A percentile compares a stretch with the other conserved stretches of the same genome.
Conservation (phyloP, 2,329 filamentous ascomycete species). For the Parasarocladium wereldwijsianum region DNA sequence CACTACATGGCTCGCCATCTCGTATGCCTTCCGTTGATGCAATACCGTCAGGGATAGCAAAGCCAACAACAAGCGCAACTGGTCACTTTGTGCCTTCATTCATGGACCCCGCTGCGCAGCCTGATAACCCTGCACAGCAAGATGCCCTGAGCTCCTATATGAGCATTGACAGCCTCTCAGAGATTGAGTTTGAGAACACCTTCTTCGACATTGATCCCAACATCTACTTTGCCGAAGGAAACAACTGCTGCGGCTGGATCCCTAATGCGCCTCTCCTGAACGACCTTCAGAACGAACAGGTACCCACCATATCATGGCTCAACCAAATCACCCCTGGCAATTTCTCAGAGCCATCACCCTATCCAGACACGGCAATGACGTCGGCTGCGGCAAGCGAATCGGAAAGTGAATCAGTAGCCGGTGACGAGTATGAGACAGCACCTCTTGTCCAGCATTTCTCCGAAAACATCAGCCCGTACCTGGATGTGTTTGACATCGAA, state of each 20-base stretch:
- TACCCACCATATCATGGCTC: slow-evolving; percentile 3
- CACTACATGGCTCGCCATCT: background rate
- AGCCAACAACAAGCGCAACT: slow-evolving; percentile 3
- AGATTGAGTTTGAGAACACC: slow-evolving; percentile 6
- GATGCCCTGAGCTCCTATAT: slow-evolving; percentile 4
- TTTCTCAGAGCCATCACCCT: slow-evolving; percentile 3
- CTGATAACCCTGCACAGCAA: slow-evolving; percentile 1
- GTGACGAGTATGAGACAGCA: slow-evolving; percentile 6
- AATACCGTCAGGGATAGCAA: background rate
- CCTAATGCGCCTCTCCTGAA: slow-evolving; percentile 5
- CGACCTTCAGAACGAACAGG: slow-evolving; percentile 2
- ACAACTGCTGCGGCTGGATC: slow-evolving; percentile 9
- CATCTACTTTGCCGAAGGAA: slow-evolving; percentile 7
- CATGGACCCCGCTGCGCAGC: too few relatives aligned
- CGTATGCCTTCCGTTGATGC: background rate
- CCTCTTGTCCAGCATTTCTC: slow-evolving; percentile 8
- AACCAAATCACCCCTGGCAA: slow-evolving; percentile 4
- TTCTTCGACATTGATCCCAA: slow-evolving; percentile 10
- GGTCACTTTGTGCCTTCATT: slow-evolving; percentile 4
- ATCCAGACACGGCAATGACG: slow-evolving; percentile 1
- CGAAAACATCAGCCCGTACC: slow-evolving; percentile 8
- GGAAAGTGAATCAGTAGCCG: slow-evolving; percentile 4
- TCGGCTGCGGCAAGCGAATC: slow-evolving; percentile 4
- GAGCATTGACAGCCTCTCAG: slow-evolving; percentile 3
- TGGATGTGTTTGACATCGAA: slow-evolving; percentile 9